phyloP scores from a whole-genome alignment of 352 stramenopile genomes.

The Thalassiosira hispida region DNA sequence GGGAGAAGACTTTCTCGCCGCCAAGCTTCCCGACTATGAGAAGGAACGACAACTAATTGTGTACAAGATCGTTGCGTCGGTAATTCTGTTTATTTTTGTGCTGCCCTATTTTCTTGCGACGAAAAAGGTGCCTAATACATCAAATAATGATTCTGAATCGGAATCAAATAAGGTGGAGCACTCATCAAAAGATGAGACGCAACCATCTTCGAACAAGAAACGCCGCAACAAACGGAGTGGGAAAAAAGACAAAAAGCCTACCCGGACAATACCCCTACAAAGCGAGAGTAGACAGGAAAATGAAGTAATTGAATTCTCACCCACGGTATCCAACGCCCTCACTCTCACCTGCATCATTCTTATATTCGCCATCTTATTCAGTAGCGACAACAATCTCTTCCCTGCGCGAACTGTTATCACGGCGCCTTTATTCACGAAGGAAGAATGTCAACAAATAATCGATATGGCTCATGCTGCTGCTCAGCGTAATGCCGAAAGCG shows the following conservation, averaged over 20 bases:
- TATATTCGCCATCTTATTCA: constrained; percentile 30
- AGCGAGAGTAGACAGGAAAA: not conserved
- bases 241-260: not conserved
- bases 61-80: not conserved
- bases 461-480: constrained; percentile 56
- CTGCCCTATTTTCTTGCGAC: not conserved
- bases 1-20: constrained; percentile 42
- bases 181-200: not conserved
- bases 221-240: not conserved
- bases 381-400: constrained; percentile 57
- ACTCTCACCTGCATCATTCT: constrained; percentile 5
- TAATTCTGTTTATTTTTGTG: constrained; percentile 12
- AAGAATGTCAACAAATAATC: constrained; percentile 63
- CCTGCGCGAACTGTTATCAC: constrained; percentile 43
- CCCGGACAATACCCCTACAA: not conserved
- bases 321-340: constrained; percentile 5
- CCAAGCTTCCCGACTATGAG: constrained; percentile 52
- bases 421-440: constrained; percentile 57
- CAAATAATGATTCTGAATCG: not conserved
- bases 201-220: not conserved
- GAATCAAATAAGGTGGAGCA: not conserved
- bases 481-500: constrained; percentile 15
- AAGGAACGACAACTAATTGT: constrained; percentile 30
- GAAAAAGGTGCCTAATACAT: not conserved
- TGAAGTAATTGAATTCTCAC: not conserved